A percentile compares a stretch with the other conserved stretches of the same genome.
Conservation (phyloP, 805 yeast species). For the Candida endomychidarum region DNA sequence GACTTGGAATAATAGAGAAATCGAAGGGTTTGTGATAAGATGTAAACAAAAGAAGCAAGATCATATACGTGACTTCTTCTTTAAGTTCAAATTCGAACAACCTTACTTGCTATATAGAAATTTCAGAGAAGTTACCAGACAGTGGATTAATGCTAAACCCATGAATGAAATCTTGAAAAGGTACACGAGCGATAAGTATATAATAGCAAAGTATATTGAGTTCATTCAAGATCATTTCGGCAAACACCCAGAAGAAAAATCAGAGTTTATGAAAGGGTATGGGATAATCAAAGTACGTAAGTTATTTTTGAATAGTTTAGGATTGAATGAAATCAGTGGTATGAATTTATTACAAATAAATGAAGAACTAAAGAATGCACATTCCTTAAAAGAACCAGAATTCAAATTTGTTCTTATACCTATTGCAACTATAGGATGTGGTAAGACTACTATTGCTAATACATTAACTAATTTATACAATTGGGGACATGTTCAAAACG, state of each 20-base stretch:
- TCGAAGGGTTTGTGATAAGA: slow-evolving; percentile 93
- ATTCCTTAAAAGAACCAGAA: slow-evolving; percentile 15
- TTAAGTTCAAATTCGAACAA: slow-evolving; percentile 92
- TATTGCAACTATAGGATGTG: slow-evolving; percentile 90
- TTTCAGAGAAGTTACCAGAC: slow-evolving; percentile 80
- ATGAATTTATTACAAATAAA: slow-evolving; percentile 55
- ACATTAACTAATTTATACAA: slow-evolving; percentile 53
- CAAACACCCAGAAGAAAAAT: slow-evolving; percentile 44
- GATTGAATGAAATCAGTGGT: slow-evolving; percentile 47
- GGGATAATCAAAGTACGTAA: slow-evolving; percentile 78
- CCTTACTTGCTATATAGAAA: slow-evolving; percentile 90
- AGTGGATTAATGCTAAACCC: slow-evolving; percentile 38
- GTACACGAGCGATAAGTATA: slow-evolving; percentile 53
- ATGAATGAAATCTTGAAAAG: slow-evolving; percentile 33
- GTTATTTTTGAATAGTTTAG: slow-evolving; percentile 48
- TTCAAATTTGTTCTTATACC: slow-evolving; percentile 69
- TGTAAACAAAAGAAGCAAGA: slow-evolving; percentile 36
- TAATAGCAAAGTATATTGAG: slow-evolving; percentile 66
- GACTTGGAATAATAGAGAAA: slow-evolving; percentile 63
- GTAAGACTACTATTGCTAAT: slow-evolving; percentile 80
- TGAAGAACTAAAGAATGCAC: slow-evolving; percentile 28
- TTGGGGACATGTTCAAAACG: slow-evolving; percentile 83
- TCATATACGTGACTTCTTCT: slow-evolving; percentile 57
- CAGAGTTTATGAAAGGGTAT: slow-evolving; percentile 51
- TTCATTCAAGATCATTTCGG: slow-evolving; percentile 61